A percentile compares a stretch with the other conserved stretches of the same genome.
These are phyloP conservation scores for Piper longum DNA, from an alignment of 164 flowering plant genomes.

Conservation along the genomic window DNA sequence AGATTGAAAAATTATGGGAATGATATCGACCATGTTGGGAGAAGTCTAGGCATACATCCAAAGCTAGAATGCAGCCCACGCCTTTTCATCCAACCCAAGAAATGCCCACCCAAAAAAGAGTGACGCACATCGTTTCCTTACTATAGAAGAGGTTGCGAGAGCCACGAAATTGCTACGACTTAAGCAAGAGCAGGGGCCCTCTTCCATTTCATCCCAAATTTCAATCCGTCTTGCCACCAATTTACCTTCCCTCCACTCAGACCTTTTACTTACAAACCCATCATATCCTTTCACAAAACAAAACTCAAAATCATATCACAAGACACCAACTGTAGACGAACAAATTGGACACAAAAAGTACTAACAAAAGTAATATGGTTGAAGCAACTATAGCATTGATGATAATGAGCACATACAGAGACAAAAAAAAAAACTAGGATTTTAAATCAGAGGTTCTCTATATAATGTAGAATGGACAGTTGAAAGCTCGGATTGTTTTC, in stretches of 20 bases:
- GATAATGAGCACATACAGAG: too few species aligned
- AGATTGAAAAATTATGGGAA: neutral
- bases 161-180: neutral
- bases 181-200: neutral
- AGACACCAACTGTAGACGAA: too few species aligned
- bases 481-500: too few species aligned
- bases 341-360: too few species aligned
- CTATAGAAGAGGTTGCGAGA: neutral
- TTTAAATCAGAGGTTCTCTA: too few species aligned
- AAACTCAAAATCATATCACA: too few species aligned
- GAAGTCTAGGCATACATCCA: neutral
- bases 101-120: neutral
- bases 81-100: neutral
- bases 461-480: too few species aligned
- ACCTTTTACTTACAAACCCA: neutral
- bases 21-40: neutral
- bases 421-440: too few species aligned
- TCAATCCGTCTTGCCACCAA: neutral
- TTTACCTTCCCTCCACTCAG: neutral
- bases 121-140: neutral
- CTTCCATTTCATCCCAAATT: neutral
- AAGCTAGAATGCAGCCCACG: neutral
- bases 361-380: too few species aligned
- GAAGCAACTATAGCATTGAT: too few species aligned
- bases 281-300: neutral